Percentiles rank a stretch among this genome's conserved stretches.
Evolutionary conservation across 139 green algal genomes (phyloP).

Genomic region (Yamagishiella unicocca): DNA sequence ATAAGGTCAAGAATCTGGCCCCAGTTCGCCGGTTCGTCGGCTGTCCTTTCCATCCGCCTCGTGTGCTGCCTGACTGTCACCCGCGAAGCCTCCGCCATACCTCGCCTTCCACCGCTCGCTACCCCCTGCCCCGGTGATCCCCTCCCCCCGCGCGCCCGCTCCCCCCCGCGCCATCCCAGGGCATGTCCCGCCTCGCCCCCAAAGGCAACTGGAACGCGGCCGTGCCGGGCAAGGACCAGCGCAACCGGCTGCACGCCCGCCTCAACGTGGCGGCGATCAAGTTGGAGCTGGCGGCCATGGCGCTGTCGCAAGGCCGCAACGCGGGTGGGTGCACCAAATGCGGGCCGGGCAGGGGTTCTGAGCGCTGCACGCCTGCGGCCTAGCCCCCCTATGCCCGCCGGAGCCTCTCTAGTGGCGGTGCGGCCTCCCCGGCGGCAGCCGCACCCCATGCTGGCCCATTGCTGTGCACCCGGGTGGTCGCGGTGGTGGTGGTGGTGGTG

Average conservation of each 20-base stretch:
- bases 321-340: not conserved
- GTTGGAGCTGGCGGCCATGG: constrained; percentile 23
- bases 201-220: not conserved
- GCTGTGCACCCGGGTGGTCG: too few species aligned
- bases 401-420: not conserved
- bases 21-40: too few species aligned
- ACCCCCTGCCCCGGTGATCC: not conserved
- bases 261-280: constrained; percentile 55
- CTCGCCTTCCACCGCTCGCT: too few species aligned
- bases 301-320: constrained; percentile 30
- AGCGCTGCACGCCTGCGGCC: not conserved
- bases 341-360: not conserved
- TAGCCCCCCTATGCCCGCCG: not conserved
- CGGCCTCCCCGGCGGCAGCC: too few species aligned
- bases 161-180: not conserved
- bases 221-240: not conserved
- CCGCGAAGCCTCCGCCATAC: too few species aligned
- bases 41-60: too few species aligned
- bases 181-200: not conserved
- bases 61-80: too few species aligned
- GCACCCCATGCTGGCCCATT: too few species aligned
- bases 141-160: not conserved
- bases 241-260: constrained; percentile 1
- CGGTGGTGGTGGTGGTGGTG: too few species aligned
- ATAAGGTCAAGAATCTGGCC: too few species aligned